Percentiles rank a stretch among this genome's conserved stretches.
Evolutionary conservation across 1,284 basidiomycete genomes (phyloP).

Genomic region (Pseudozyma hubeiensis): DNA sequence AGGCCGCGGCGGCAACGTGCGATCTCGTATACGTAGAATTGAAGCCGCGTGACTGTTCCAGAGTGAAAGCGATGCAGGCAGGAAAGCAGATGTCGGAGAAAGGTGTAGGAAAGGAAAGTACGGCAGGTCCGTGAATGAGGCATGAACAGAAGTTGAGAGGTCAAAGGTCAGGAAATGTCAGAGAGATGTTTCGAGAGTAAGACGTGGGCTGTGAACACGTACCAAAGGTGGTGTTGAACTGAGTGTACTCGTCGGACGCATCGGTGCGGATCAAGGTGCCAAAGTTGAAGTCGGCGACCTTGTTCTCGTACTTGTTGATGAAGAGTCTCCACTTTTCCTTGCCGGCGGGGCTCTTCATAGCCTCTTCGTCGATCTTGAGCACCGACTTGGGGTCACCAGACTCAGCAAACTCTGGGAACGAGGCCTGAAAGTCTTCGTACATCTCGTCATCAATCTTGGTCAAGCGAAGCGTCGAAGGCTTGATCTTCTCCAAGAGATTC

Average conservation of each 20-base stretch:
- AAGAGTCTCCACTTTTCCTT: constrained; percentile 94
- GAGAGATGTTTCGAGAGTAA: too few species aligned
- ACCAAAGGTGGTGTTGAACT: constrained; percentile 96
- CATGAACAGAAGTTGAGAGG: too few species aligned
- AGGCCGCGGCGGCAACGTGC: constrained; percentile 89
- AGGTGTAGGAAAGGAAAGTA: not conserved
- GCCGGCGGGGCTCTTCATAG: constrained; percentile 89
- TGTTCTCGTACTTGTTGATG: constrained; percentile 79
- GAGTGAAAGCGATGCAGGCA: too few species aligned
- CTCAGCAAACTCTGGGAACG: constrained; percentile 85
- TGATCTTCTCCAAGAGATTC: constrained; percentile 87
- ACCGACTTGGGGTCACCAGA: constrained; percentile 76
- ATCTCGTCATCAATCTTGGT: constrained; percentile 93
- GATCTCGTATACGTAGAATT: constrained; percentile 96
- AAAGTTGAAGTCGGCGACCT: constrained; percentile 93
- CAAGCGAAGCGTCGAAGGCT: constrained; percentile 80
- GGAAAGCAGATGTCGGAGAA: not conserved
- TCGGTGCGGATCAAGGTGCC: constrained; percentile 92
- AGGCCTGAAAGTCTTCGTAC: constrained; percentile 78
- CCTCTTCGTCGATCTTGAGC: constrained; percentile 85
- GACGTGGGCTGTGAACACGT: constrained; percentile 52
- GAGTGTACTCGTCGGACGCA: constrained; percentile 83
- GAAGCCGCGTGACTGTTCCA: constrained; percentile 69
- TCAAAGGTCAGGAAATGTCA: too few species aligned
- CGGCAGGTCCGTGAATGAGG: too few species aligned